Evolutionary conservation across 257 asterid species (phyloP).

Genomic region (Schizonepeta tenuifolia): DNA sequence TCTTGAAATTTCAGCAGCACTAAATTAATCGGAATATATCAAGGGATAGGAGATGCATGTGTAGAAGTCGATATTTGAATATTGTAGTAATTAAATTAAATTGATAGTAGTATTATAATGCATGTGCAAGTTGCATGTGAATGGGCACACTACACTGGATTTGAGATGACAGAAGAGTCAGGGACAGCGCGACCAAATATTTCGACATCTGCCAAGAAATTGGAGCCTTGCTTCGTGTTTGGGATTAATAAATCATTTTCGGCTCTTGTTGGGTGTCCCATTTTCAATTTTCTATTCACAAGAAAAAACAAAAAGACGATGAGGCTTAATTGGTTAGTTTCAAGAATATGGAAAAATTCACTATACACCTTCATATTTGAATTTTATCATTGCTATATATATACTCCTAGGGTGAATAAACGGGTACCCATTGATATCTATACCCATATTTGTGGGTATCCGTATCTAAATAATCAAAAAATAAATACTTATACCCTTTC

Average conservation of each 20-base stretch:
- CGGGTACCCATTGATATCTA: too few species aligned
- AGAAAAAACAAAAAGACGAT: too few species aligned
- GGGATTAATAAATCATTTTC: not conserved
- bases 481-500: too few species aligned
- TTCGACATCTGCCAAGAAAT: slow-evolving; percentile 22
- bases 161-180: slow-evolving; percentile 29
- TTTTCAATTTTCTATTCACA: not conserved
- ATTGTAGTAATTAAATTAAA: not conserved
- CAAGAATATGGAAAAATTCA: not conserved
- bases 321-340: too few species aligned
- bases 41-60: not conserved
- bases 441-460: too few species aligned
- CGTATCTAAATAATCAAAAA: too few species aligned
- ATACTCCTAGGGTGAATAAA: too few species aligned
- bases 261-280: not conserved
- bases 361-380: too few species aligned
- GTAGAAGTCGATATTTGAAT: not conserved
- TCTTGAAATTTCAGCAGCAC: not conserved
- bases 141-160: too few species aligned
- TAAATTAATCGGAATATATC: not conserved
- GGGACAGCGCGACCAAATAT: slow-evolving; percentile 28
- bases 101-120: not conserved
- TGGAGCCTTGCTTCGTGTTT: slow-evolving; percentile 6
- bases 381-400: too few species aligned
- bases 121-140: slow-evolving; percentile 23